A percentile compares a stretch with the other conserved stretches of the same genome.
phyloP scores from a whole-genome alignment of 2,329 filamentous ascomycete species.

The Ophiostoma fasciatum region DNA sequence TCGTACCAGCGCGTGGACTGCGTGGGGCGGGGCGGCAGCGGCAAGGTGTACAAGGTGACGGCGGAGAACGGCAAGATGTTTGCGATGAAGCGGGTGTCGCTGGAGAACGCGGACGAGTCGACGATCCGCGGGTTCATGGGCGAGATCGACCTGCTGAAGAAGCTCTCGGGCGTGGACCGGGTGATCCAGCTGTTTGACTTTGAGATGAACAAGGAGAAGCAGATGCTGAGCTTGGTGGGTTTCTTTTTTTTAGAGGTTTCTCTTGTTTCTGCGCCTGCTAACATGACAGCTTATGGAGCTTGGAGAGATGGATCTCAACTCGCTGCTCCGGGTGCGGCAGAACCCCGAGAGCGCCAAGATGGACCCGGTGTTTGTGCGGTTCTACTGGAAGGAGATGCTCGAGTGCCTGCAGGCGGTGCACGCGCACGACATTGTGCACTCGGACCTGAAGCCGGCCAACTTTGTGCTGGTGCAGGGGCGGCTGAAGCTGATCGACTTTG shows the following conservation, averaged over 20 bases:
- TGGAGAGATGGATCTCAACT: conserved; percentile 85
- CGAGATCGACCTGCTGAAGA: conserved; percentile 81
- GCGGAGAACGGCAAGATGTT: conserved; percentile 95
- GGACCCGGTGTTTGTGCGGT: conserved; percentile 84
- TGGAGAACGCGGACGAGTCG: conserved; percentile 75
- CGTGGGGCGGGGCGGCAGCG: conserved; percentile 83
- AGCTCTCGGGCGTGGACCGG: conserved; percentile 69
- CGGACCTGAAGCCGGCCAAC: conserved; percentile 91
- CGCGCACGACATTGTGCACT: conserved; percentile 83
- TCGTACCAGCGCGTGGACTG: conserved; percentile 80
- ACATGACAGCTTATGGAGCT: conserved; percentile 74
- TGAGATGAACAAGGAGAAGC: conserved; percentile 86
- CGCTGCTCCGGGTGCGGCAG: conserved; percentile 59
- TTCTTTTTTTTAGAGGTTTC: background rate
- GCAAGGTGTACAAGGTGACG: conserved; percentile 90
- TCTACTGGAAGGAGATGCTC: conserved; percentile 99
- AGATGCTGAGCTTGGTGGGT: conserved; percentile 70
- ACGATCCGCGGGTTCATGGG: conserved; percentile 82
- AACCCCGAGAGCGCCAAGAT: conserved; percentile 61
- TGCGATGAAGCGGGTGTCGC: conserved; percentile 80
- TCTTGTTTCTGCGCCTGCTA: background rate
- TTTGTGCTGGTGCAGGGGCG: conserved; percentile 85
- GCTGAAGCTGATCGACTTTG: conserved; percentile 95
- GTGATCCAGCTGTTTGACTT: conserved; percentile 86
- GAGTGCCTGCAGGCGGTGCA: conserved; percentile 88